Evolutionary conservation across 352 stramenopile genomes (phyloP).

Genomic region (Pythium utonaiense): DNA sequence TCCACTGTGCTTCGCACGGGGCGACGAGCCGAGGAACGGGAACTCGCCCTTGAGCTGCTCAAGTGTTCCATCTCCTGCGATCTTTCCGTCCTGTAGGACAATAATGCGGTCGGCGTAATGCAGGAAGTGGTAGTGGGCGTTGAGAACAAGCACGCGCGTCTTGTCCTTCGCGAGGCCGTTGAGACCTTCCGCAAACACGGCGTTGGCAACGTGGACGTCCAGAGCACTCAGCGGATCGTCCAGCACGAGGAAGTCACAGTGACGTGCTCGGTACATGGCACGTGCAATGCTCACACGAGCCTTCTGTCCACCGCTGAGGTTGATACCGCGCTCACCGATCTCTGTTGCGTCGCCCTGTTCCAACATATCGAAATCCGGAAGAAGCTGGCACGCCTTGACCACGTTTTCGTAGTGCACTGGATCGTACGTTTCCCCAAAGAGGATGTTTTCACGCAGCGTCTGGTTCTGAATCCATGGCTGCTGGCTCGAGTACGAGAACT

Average conservation of each 20-base stretch:
- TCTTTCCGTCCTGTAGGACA: constrained; percentile 43
- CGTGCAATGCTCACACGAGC: constrained; percentile 27
- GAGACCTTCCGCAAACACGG: constrained; percentile 31
- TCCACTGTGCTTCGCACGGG: neutral
- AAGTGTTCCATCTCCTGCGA: constrained; percentile 35
- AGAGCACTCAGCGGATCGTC: constrained; percentile 37
- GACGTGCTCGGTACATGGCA: constrained; percentile 22
- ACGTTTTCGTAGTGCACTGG: constrained; percentile 27
- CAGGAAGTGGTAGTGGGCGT: constrained; percentile 43
- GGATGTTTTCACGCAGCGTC: constrained; percentile 31
- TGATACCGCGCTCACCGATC: constrained; percentile 50
- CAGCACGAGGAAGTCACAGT: constrained; percentile 30
- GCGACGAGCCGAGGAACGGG: constrained; percentile 41
- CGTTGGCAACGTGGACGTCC: constrained; percentile 31
- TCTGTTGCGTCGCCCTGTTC: constrained; percentile 63
- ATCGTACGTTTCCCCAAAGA: constrained; percentile 28
- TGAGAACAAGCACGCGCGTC: constrained; percentile 65
- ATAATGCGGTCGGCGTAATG: constrained; percentile 17
- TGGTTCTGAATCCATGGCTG: constrained; percentile 34
- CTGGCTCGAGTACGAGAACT: constrained; percentile 27
- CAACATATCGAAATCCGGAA: constrained; percentile 57
- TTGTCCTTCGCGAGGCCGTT: constrained; percentile 30
- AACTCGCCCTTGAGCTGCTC: constrained; percentile 25
- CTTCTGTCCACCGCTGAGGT: constrained; percentile 33
- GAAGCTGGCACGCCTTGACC: constrained; percentile 49